These are phyloP conservation scores for Chalaropsis thielavioides DNA, from an alignment of 2,329 filamentous ascomycete species.

Conservation along the genomic window DNA sequence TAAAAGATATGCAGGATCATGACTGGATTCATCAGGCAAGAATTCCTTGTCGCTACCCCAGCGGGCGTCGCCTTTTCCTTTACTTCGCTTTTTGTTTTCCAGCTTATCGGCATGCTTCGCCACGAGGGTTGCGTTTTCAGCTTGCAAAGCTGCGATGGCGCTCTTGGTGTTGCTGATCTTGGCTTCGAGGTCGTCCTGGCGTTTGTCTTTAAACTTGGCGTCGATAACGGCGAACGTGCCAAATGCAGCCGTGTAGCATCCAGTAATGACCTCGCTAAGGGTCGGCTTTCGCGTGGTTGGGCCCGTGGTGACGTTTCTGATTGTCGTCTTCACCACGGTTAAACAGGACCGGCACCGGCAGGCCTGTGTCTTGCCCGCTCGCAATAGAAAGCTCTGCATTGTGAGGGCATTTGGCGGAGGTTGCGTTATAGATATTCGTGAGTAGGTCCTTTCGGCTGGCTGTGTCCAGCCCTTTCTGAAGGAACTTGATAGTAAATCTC, in stretches of 20 bases:
- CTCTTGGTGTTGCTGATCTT: slow-evolving; percentile 26
- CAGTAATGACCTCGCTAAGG: slow-evolving; percentile 44
- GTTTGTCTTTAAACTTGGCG: slow-evolving; percentile 41
- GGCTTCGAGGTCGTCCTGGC: slow-evolving; percentile 45
- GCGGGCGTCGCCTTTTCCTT: neutral
- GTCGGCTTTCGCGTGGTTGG: slow-evolving; percentile 36
- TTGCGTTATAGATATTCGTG: neutral
- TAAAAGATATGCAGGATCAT: slow-evolving; percentile 15
- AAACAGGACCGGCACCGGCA: slow-evolving; percentile 51
- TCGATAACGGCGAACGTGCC: slow-evolving; percentile 51
- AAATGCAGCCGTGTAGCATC: slow-evolving; percentile 53
- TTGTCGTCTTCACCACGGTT: slow-evolving; percentile 35
- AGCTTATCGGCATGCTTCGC: slow-evolving; percentile 13
- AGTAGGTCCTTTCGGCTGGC: neutral
- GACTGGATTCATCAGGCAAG: slow-evolving; percentile 12
- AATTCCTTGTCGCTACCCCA: slow-evolving; percentile 11
- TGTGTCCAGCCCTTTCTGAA: neutral
- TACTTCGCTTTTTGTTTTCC: neutral
- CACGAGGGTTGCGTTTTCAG: slow-evolving; percentile 16
- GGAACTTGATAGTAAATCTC: neutral
- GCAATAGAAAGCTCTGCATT: slow-evolving; percentile 58
- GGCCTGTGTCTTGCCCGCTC: slow-evolving; percentile 46
- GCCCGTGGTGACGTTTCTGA: slow-evolving; percentile 28
- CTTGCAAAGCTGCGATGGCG: slow-evolving; percentile 16
- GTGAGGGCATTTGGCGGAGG: neutral